Conservation (phyloP, 495 filamentous ascomycete genomes). For the Penicillium atrosanguineum region DNA sequence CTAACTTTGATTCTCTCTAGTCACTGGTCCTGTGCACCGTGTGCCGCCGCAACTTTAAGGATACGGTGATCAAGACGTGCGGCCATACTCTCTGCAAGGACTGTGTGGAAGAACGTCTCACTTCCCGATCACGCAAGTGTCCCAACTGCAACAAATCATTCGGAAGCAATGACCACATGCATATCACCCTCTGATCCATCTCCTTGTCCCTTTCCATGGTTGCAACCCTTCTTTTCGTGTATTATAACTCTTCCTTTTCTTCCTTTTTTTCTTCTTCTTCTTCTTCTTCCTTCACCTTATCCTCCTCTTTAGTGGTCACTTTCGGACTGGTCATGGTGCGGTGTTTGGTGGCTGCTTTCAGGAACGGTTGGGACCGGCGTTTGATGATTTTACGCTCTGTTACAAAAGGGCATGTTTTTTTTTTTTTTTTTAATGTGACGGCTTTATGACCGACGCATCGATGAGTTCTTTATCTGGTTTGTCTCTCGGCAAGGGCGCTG, state of each 20-base stretch:
- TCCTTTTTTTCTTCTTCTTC: slow-evolving; percentile 12
- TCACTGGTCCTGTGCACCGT: slow-evolving; percentile 85
- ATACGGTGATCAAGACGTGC: slow-evolving; percentile 87
- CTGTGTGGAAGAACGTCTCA: slow-evolving; percentile 82
- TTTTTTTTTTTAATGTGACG: slow-evolving; percentile 12
- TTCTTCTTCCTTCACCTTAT: slow-evolving; percentile 10
- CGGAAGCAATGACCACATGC: slow-evolving; percentile 83
- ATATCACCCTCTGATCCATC: slow-evolving; percentile 47
- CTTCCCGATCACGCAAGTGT: slow-evolving; percentile 88
- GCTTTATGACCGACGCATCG: slow-evolving; percentile 20
- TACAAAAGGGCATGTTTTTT: slow-evolving; percentile 4
- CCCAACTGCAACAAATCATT: slow-evolving; percentile 90
- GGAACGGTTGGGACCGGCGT: slow-evolving; percentile 40
- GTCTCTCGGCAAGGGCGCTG: slow-evolving; percentile 11
- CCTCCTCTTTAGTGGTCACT: slow-evolving; percentile 23
- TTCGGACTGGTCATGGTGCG: slow-evolving; percentile 40
- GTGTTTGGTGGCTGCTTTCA: slow-evolving; percentile 41
- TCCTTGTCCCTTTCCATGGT: neutral
- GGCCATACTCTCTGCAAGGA: slow-evolving; percentile 94
- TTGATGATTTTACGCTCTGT: slow-evolving; percentile 27
- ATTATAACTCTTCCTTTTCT: slow-evolving; percentile 33
- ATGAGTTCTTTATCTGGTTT: slow-evolving; percentile 14
- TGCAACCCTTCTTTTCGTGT: slow-evolving; percentile 29
- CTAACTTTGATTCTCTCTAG: slow-evolving; percentile 51
- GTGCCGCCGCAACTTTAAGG: slow-evolving; percentile 87